A percentile compares a stretch with the other conserved stretches of the same genome.
phyloP scores from a whole-genome alignment of 345 rosid species.

The Syzygium oleosum region DNA sequence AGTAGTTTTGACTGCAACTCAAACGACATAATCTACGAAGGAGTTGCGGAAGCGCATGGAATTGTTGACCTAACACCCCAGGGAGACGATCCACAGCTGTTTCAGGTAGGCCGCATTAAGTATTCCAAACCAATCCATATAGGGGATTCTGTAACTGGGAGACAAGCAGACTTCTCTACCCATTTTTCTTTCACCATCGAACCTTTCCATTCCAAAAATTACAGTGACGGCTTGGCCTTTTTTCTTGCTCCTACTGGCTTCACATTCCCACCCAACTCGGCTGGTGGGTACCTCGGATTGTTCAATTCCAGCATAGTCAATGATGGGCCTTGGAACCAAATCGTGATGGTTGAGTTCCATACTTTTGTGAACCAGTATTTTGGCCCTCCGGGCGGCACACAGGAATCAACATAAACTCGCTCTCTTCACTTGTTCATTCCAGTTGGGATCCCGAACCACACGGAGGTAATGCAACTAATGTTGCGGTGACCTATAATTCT shows the following conservation, averaged over 20 bases:
- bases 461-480: background rate
- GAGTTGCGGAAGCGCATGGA: background rate
- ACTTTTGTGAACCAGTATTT: background rate
- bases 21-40: background rate
- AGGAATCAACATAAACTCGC: background rate
- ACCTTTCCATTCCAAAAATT: background rate
- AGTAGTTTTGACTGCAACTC: background rate
- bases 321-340: background rate
- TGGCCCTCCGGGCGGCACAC: background rate
- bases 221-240: background rate
- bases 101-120: background rate
- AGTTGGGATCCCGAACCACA: background rate
- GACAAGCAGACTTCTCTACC: background rate
- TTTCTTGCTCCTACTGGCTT: background rate
- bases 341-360: background rate
- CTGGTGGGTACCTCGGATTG: background rate
- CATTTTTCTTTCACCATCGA: background rate
- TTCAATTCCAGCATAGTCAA: background rate
- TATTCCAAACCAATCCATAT: background rate
- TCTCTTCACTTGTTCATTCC: background rate
- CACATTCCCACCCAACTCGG: background rate
- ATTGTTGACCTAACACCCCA: background rate
- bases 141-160: background rate
- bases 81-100: accelerated
- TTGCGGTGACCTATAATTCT: background rate